These are phyloP conservation scores for Blastosporella zonata DNA, from an alignment of 1,284 basidiomycete genomes.

Conservation along the genomic window DNA sequence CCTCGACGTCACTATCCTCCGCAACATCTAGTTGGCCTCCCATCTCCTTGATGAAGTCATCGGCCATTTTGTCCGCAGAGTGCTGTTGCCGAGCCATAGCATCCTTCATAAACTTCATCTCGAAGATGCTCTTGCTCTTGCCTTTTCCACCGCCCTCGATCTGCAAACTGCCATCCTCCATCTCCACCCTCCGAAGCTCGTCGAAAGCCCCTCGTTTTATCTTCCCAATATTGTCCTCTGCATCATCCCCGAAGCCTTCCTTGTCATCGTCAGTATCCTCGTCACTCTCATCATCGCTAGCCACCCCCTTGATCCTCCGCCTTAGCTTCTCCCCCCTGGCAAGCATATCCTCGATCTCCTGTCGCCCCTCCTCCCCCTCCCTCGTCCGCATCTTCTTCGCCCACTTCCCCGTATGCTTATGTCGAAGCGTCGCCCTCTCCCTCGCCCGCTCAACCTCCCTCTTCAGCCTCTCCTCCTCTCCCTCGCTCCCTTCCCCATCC, in stretches of 20 bases:
- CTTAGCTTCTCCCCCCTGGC: constrained; percentile 69
- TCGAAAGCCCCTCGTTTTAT: constrained; percentile 72
- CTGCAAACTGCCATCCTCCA: constrained; percentile 30
- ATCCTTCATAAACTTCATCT: constrained; percentile 96
- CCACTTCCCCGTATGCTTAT: constrained; percentile 85
- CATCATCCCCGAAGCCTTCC: constrained; percentile 36
- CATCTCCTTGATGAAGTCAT: constrained; percentile 72
- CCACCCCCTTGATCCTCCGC: constrained; percentile 66
- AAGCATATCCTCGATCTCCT: constrained; percentile 79
- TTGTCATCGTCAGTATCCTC: constrained; percentile 48
- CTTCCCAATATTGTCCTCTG: constrained; percentile 36
- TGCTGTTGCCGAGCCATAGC: constrained; percentile 69
- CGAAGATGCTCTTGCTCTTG: constrained; percentile 64
- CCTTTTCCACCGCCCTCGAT: constrained; percentile 36
- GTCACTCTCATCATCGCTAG: constrained; percentile 50
- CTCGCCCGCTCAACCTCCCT: constrained; percentile 76
- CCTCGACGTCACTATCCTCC: constrained; percentile 28
- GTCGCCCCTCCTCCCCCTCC: constrained; percentile 63
- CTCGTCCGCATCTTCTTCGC: constrained; percentile 65
- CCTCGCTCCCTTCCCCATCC: constrained; percentile 42
- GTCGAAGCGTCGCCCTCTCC: constrained; percentile 83
- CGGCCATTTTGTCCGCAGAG: constrained; percentile 57
- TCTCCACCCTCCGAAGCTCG: constrained; percentile 56
- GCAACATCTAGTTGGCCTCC: constrained; percentile 37
- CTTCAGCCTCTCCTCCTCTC: constrained; percentile 63